Evolutionary conservation across 495 filamentous ascomycete species (phyloP).

Genomic region (Penicillium canariense): DNA sequence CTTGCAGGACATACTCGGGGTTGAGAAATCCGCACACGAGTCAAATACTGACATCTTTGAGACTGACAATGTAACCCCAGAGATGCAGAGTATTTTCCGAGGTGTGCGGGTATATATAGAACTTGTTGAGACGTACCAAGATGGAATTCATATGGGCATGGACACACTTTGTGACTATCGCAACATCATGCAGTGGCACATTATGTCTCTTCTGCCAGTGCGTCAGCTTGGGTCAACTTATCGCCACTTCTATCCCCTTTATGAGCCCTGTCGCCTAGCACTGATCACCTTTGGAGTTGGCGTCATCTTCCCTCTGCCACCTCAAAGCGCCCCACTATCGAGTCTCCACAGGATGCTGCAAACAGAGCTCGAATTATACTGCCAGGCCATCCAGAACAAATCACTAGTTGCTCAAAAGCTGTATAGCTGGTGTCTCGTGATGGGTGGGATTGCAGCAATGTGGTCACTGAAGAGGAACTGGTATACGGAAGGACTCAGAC

Average conservation of each 20-base stretch:
- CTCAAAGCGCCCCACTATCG: not conserved
- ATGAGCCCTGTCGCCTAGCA: not conserved
- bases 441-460: not conserved
- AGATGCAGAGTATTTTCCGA: not conserved
- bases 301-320: not conserved
- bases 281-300: not conserved
- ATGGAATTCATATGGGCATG: slow-evolving; percentile 1
- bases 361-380: not conserved
- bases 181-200: slow-evolving; percentile 6
- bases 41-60: not conserved
- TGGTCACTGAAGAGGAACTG: not conserved
- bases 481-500: not conserved
- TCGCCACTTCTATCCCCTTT: not conserved
- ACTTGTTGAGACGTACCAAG: slow-evolving; percentile 5
- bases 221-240: slow-evolving; percentile 1
- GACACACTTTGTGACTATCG: slow-evolving; percentile 5
- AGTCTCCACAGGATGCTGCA: not conserved
- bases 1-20: not conserved
- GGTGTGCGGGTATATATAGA: not conserved
- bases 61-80: not conserved
- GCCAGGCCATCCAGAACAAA: not conserved
- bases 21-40: not conserved
- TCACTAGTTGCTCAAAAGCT: not conserved
- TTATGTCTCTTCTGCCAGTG: slow-evolving; percentile 6
- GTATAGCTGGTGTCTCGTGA: not conserved